A percentile compares a stretch with the other conserved stretches of the same genome.
These are phyloP conservation scores for Gonapodya sp. DNA, from an alignment of 192 early-diverging fungal genomes.

Conservation along the genomic window DNA sequence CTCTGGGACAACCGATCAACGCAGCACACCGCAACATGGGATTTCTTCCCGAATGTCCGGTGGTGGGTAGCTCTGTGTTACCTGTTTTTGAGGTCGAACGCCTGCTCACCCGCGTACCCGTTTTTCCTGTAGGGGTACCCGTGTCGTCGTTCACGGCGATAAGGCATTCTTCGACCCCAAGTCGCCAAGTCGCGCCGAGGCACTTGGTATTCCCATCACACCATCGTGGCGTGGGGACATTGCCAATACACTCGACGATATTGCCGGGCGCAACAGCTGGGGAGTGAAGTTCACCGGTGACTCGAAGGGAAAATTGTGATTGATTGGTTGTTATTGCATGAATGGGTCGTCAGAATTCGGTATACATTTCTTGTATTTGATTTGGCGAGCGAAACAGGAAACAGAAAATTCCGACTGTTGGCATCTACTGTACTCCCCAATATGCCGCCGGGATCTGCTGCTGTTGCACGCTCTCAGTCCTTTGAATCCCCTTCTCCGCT, in stretches of 20 bases:
- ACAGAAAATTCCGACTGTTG: no score
- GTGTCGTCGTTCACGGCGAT: constrained; percentile 29
- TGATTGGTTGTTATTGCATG: no score
- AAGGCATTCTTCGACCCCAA: constrained; percentile 26
- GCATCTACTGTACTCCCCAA: no score
- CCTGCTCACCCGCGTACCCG: background rate
- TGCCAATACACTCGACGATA: constrained; percentile 3
- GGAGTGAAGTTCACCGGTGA: background rate
- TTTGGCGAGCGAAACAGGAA: no score
- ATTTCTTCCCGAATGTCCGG: background rate
- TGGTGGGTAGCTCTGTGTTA: background rate
- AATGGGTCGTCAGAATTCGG: no score
- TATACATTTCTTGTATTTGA: no score
- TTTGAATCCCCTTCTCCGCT: no score
- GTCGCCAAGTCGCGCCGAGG: constrained; percentile 15
- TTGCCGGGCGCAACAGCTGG: background rate
- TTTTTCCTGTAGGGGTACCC: constrained; percentile 15
- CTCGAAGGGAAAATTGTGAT: no score
- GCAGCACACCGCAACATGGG: constrained; percentile 35
- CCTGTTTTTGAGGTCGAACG: background rate
- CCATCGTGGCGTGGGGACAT: constrained; percentile 9
- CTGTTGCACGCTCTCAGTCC: no score
- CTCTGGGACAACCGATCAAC: constrained; percentile 59
- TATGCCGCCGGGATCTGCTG: no score
- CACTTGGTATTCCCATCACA: constrained; percentile 13